A percentile compares a stretch with the other conserved stretches of the same genome.
These are phyloP conservation scores for Paramecium sexaurelia DNA, from an alignment of 73 alveolate species.

Conservation along the genomic window DNA sequence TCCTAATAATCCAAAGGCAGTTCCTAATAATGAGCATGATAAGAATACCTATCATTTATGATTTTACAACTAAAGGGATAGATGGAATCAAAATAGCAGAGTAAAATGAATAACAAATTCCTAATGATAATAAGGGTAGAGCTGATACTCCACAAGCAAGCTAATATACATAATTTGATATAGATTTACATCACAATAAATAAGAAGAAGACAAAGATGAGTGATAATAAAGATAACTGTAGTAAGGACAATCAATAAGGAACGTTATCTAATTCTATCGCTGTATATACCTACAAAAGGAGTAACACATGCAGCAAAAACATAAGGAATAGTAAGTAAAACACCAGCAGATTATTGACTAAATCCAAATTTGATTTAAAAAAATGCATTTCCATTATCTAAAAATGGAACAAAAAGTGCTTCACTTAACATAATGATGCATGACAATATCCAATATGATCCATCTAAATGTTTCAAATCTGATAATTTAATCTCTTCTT, in stretches of 20 bases:
- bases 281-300: not conserved
- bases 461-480: not conserved
- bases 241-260: not conserved
- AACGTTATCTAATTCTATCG: not conserved
- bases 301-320: slow-evolving; percentile 36
- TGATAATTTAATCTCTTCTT: slow-evolving; percentile 49
- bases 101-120: slow-evolving; percentile 1
- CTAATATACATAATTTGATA: not conserved
- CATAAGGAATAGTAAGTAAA: not conserved
- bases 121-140: slow-evolving; percentile 7
- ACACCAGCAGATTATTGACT: slow-evolving; percentile 35
- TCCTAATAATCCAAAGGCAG: slow-evolving; percentile 39
- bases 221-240: slow-evolving; percentile 19
- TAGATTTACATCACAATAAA: slow-evolving; percentile 18
- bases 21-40: not conserved
- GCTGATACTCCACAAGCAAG: slow-evolving; percentile 36
- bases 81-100: slow-evolving; percentile 33
- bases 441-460: slow-evolving; percentile 28
- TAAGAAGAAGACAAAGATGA: not conserved
- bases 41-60: not conserved
- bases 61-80: not conserved
- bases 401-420: slow-evolving; percentile 39
- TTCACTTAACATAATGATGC: slow-evolving; percentile 42
- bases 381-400: slow-evolving; percentile 48
- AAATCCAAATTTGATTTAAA: not conserved